phyloP scores from a whole-genome alignment of 331 rosid genomes.

The Acacia pycnantha region DNA sequence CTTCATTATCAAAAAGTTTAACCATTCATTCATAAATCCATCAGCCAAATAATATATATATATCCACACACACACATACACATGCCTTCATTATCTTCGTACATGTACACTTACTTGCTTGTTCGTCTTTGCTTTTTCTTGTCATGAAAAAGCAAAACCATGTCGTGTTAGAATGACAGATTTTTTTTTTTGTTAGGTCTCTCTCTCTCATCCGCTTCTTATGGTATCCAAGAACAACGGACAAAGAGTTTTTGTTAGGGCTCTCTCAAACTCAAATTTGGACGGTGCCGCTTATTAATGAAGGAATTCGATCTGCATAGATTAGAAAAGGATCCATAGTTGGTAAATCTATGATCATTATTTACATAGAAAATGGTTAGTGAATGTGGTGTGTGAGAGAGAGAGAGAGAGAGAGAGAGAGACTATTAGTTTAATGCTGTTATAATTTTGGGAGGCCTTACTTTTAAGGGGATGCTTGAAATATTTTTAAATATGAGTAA shows the following conservation, averaged over 20 bases:
- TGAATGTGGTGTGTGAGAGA: too few relatives aligned
- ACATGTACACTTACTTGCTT: not conserved
- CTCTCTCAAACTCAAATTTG: not conserved
- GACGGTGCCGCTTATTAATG: not conserved
- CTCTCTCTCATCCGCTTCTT: not conserved
- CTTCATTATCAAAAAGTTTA: not conserved
- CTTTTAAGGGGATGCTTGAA: too few relatives aligned
- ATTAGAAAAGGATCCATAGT: not conserved
- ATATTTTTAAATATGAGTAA: too few relatives aligned
- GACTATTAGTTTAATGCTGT: too few relatives aligned
- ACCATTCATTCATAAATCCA: not conserved
- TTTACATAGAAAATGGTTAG: not conserved
- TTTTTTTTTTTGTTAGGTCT: not conserved
- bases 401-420: too few relatives aligned
- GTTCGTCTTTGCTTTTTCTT: not conserved
- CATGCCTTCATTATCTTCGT: not conserved
- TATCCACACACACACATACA: not conserved
- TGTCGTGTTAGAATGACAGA: constrained; percentile 49
- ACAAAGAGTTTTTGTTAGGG: not conserved
- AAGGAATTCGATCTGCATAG: not conserved
- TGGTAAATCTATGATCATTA: not conserved
- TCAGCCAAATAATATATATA: not conserved
- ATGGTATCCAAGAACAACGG: not conserved
- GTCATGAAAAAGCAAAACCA: constrained; percentile 50
- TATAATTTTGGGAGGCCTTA: too few relatives aligned